These are phyloP conservation scores for Phytopythium oedochilum DNA, from an alignment of 352 stramenopile species.

Conservation along the genomic window DNA sequence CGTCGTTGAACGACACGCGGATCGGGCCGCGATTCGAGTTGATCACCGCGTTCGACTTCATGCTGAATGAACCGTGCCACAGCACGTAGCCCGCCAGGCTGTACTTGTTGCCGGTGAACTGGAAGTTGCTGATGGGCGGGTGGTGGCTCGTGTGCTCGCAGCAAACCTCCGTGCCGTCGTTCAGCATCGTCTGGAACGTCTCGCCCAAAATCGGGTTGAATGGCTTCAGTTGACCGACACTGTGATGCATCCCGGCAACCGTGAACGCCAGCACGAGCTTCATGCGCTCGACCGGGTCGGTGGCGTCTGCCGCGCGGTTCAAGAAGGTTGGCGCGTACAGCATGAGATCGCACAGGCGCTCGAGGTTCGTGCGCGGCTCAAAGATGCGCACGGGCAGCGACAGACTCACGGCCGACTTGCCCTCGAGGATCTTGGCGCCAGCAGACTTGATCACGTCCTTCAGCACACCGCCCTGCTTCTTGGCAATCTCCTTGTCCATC, in stretches of 20 bases:
- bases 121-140: slow-evolving; percentile 82
- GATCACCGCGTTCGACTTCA: slow-evolving; percentile 83
- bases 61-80: slow-evolving; percentile 73
- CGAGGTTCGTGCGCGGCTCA: slow-evolving; percentile 76
- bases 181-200: slow-evolving; percentile 68
- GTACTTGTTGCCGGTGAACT: slow-evolving; percentile 73
- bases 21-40: slow-evolving; percentile 78
- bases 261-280: slow-evolving; percentile 80
- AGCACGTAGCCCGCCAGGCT: slow-evolving; percentile 63
- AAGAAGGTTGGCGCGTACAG: slow-evolving; percentile 78
- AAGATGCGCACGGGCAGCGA: slow-evolving; percentile 85
- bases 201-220: slow-evolving; percentile 86
- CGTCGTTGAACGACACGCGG: slow-evolving; percentile 63
- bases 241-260: slow-evolving; percentile 73
- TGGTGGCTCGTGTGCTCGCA: slow-evolving; percentile 86
- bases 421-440: slow-evolving; percentile 60
- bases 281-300: slow-evolving; percentile 65
- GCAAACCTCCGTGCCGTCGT: slow-evolving; percentile 74
- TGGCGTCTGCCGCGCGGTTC: slow-evolving; percentile 50
- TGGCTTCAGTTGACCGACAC: slow-evolving; percentile 77
- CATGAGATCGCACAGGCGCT: slow-evolving; percentile 77
- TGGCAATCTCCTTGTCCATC: slow-evolving; percentile 81
- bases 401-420: slow-evolving; percentile 74
- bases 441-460: slow-evolving; percentile 84
- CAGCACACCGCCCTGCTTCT: slow-evolving; percentile 81